phyloP scores from a whole-genome alignment of 148 eudicot genomes.

The Silene latifolia region DNA sequence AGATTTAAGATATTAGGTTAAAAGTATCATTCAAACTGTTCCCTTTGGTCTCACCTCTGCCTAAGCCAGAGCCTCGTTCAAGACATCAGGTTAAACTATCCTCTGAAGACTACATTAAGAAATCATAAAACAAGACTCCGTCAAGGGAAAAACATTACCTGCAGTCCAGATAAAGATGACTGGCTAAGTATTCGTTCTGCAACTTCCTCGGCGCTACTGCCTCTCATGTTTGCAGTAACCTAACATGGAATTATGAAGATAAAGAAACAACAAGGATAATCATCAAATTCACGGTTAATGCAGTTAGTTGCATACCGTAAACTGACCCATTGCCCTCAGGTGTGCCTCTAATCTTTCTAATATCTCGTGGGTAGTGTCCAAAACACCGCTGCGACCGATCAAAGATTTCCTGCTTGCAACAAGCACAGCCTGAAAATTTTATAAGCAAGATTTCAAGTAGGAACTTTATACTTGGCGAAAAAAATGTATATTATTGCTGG shows the following conservation, averaged over 20 bases:
- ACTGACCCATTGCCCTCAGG: conserved; percentile 70
- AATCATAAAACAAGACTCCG: not conserved
- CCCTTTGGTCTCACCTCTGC: not conserved
- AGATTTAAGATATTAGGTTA: too few species aligned
- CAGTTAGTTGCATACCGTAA: conserved; percentile 48
- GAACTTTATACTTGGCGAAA: not conserved
- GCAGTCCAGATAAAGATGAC: conserved; percentile 73
- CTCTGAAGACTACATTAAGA: conserved; percentile 3
- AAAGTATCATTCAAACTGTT: not conserved
- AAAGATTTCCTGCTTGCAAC: conserved; percentile 88
- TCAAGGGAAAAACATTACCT: conserved; percentile 40
- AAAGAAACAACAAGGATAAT: conserved; percentile 14
- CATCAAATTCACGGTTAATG: not conserved
- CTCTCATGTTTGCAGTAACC: conserved; percentile 97
- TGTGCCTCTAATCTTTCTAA: conserved; percentile 97
- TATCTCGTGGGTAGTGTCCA: conserved; percentile 79
- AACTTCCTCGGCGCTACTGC: conserved; percentile 85
- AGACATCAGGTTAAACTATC: not conserved
- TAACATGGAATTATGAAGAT: conserved; percentile 25
- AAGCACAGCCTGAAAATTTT: conserved; percentile 68
- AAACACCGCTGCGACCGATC: conserved; percentile 56
- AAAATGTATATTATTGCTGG: not conserved
- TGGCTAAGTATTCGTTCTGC: conserved; percentile 78
- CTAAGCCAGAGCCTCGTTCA: not conserved
- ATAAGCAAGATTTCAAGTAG: not conserved